phyloP scores from a whole-genome alignment of 2,329 filamentous ascomycete species.

The Nigrospora osmanthi region DNA sequence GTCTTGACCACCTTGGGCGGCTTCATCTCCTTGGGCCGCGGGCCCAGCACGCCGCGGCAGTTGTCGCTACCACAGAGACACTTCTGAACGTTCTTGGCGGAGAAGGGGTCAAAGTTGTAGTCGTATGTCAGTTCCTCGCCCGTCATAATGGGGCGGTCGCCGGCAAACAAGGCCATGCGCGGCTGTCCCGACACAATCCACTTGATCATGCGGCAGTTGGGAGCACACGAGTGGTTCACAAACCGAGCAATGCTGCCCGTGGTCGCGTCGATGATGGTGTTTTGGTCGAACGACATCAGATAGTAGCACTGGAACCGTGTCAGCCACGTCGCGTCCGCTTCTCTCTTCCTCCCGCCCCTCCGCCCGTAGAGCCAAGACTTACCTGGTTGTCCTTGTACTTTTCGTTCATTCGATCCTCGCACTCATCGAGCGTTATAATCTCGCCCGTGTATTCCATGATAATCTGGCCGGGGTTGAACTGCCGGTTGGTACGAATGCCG shows the following conservation, averaged over 20 bases:
- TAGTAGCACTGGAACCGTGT: slow-evolving; percentile 71
- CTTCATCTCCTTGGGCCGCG: slow-evolving; percentile 51
- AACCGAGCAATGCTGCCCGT: slow-evolving; percentile 94
- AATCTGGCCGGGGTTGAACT: slow-evolving; percentile 83
- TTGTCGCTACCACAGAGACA: slow-evolving; percentile 57
- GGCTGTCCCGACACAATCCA: slow-evolving; percentile 93
- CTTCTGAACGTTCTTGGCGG: slow-evolving; percentile 59
- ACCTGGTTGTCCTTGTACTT: slow-evolving; percentile 92
- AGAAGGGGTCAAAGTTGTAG: slow-evolving; percentile 66
- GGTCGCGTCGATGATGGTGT: slow-evolving; percentile 97
- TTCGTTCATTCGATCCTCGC: slow-evolving; percentile 86
- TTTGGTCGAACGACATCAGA: slow-evolving; percentile 96
- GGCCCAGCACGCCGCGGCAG: slow-evolving; percentile 57
- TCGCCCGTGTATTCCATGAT: slow-evolving; percentile 98
- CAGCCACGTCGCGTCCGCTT: slow-evolving; percentile 6
- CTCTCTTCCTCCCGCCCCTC: neutral
- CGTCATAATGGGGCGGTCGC: slow-evolving; percentile 81
- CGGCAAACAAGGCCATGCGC: slow-evolving; percentile 93
- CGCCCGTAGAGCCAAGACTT: slow-evolving; percentile 19
- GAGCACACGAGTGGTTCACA: slow-evolving; percentile 94
- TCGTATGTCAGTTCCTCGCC: slow-evolving; percentile 97
- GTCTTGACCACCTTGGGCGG: slow-evolving; percentile 35
- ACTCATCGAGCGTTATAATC: slow-evolving; percentile 92
- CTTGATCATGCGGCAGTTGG: slow-evolving; percentile 97
- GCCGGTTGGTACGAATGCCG: slow-evolving; percentile 83